Base-by-base conservation (phyloP, 2,329 filamentous ascomycete species). In the Penicillium decumbens region DNA sequence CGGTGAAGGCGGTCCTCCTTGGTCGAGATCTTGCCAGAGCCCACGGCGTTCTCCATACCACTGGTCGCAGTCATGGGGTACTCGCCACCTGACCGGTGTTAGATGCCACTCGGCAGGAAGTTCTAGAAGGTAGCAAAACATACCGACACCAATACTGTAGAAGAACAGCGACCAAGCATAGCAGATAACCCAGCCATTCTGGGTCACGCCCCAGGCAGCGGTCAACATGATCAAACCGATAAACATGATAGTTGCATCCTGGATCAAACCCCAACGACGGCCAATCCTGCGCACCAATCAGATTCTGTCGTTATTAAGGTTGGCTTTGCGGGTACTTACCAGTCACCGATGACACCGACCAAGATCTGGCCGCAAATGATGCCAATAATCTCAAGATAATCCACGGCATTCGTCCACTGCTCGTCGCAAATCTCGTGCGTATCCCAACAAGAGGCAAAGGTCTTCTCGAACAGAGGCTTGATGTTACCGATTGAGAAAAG, bases 21-120 rank as follows among this genome's bases (percentile, higher is more conserved):
- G 50, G 90, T 95, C 6, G 92, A 96, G 46, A 95, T 75, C 69
- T 86, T 91, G 54, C 92, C 91, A 32, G 89, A 76, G n/a, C 88
- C 83, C 40, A 91, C 86, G 13, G 89, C 87, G 64, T 91, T 89
- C 70, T 95, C 90, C 83, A 97, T 95, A 52, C 90, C 91, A 7
- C 89, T 90, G 10, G 92, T 96, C 15, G 92, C 92, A 29, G 92
- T 97, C 80, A 96, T 96, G 55, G 92, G 92, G 67, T 97, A 96
- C 74, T 95, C 91, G 60, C 90, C 90, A 62, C 89, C 89, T 47
- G 84, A 82, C 43, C 50, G 29, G n/a, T 40, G 37, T 43, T 38
- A 41, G 43, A 33, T n/a, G 41, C 28, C 33, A 9, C 18, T 13
- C 30, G n/a, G 12, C 4, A 6, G 13, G 2, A 27, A 27, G 4